phyloP scores from a whole-genome alignment of 345 rosid genomes.

The Syzygium aqueum region DNA sequence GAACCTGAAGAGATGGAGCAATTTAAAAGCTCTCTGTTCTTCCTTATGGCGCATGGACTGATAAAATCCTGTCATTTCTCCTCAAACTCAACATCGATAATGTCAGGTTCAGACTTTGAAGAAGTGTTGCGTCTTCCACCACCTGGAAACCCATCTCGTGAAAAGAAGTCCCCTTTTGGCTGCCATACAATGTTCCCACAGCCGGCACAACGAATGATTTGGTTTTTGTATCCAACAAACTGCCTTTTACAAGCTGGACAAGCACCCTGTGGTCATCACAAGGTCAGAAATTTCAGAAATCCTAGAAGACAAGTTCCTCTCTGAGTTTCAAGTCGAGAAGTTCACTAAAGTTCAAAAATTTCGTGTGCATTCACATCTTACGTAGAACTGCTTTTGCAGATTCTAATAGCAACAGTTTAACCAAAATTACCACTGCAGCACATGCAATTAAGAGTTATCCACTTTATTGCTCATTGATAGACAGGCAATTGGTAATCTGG shows the following conservation, averaged over 20 bases:
- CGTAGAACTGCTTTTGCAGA: background rate
- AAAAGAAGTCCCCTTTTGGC: conserved; percentile 65
- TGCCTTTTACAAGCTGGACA: conserved; percentile 92
- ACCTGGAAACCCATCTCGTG: conserved; percentile 19
- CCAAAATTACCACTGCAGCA: background rate
- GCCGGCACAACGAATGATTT: conserved; percentile 55
- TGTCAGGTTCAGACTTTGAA: conserved; percentile 42
- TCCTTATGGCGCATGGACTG: background rate
- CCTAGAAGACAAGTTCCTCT: background rate
- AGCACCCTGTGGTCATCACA: conserved; percentile 41
- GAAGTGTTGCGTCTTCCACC: conserved; percentile 15
- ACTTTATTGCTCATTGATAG: background rate
- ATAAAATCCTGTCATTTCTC: conserved; percentile 40
- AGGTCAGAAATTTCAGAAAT: background rate
- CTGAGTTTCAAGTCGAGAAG: background rate
- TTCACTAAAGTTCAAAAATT: background rate
- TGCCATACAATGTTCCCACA: conserved; percentile 97
- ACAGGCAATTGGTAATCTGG: background rate
- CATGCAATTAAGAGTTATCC: background rate
- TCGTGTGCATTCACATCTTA: background rate
- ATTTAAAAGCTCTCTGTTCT: background rate
- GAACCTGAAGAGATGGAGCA: background rate
- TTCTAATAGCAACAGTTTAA: background rate
- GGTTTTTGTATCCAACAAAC: conserved; percentile 80
- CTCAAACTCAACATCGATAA: conserved; percentile 89